Conservation (phyloP, 768 basidiomycete species). For the Neoboletus brunneissimus region DNA sequence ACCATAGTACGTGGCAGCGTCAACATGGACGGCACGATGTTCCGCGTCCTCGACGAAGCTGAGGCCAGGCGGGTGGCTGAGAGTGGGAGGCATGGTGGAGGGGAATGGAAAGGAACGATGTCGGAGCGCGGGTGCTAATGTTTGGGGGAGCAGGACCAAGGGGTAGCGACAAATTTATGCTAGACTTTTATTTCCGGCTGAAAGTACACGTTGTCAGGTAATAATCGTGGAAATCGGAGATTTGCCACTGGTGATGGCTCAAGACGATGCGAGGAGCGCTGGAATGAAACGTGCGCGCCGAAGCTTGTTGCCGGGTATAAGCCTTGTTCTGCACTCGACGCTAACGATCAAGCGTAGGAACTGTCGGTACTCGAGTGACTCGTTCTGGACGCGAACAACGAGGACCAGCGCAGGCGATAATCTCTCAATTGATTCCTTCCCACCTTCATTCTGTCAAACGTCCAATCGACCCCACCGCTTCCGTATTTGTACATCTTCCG, state of each 20-base stretch:
- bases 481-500: not conserved
- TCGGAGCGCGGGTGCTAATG: not conserved
- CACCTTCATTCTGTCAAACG: not conserved
- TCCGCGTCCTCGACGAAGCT: slow-evolving; percentile 64
- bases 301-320: not conserved
- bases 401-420: not conserved
- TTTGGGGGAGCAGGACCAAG: slow-evolving; percentile 12
- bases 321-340: not conserved
- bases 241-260: not conserved
- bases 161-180: slow-evolving; percentile 16
- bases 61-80: slow-evolving; percentile 62
- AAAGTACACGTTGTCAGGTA: slow-evolving; percentile 4
- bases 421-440: not conserved
- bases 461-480: not conserved
- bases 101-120: not conserved
- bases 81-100: slow-evolving; percentile 56
- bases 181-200: slow-evolving; percentile 11
- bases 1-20: slow-evolving; percentile 82
- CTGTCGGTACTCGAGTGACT: not conserved
- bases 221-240: slow-evolving; percentile 21
- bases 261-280: not conserved
- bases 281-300: not conserved
- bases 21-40: slow-evolving; percentile 50
- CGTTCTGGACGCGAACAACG: not conserved
- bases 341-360: not conserved